A percentile compares a stretch with the other conserved stretches of the same genome.
Evolutionary conservation across 805 yeast genomes (phyloP).

Genomic region (Suhomyces sp.): DNA sequence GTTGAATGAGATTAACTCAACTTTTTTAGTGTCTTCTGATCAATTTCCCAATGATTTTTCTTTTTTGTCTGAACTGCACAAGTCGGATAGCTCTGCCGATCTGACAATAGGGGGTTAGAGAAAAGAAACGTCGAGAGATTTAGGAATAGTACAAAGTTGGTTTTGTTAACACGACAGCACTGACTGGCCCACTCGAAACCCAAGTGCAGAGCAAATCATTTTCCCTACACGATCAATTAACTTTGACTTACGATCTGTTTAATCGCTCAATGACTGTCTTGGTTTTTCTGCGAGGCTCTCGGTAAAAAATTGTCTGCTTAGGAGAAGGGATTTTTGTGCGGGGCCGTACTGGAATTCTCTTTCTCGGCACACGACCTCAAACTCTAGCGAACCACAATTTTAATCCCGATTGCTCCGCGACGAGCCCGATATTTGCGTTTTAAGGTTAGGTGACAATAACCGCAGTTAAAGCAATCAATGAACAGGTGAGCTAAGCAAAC

Average conservation of each 20-base stretch:
- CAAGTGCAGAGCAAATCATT: background rate
- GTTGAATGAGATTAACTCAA: background rate
- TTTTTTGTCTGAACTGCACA: background rate
- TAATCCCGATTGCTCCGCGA: background rate
- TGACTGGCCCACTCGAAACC: background rate
- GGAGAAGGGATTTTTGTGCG: background rate
- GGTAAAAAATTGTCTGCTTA: background rate
- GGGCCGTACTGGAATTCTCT: background rate
- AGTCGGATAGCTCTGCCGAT: background rate
- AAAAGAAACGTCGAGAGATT: background rate
- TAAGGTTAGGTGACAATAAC: background rate
- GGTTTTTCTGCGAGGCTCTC: background rate
- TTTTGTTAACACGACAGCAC: background rate
- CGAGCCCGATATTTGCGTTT: background rate
- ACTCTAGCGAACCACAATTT: background rate
- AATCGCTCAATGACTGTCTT: background rate
- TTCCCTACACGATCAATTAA: background rate
- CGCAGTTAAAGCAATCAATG: background rate
- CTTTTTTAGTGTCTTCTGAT: slow-evolving; percentile 12
- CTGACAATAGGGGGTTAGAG: background rate
- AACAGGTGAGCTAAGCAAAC: background rate
- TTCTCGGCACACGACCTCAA: slow-evolving; percentile 1
- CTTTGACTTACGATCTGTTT: background rate
- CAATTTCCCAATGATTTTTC: slow-evolving; percentile 13
- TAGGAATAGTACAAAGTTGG: background rate